phyloP scores from a whole-genome alignment of 768 basidiomycete genomes.

The Lactifluus rugatus region DNA sequence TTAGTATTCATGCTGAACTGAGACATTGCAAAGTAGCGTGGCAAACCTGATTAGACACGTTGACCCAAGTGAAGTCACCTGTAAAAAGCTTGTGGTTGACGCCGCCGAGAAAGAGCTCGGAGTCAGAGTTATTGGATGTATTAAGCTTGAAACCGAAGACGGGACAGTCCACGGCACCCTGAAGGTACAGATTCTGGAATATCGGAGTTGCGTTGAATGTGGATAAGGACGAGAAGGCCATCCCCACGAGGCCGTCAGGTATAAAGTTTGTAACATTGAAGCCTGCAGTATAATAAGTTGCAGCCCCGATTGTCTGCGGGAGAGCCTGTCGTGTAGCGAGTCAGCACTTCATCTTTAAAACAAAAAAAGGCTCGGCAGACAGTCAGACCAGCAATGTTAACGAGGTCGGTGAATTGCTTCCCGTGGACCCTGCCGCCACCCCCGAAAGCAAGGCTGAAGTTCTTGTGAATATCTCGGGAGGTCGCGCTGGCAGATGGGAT shows the following conservation, averaged over 20 bases:
- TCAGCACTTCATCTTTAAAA: background rate
- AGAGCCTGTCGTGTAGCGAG: constrained; percentile 21
- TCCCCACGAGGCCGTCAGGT: constrained; percentile 36
- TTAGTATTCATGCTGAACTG: too few relatives aligned
- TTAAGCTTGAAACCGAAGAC: constrained; percentile 43
- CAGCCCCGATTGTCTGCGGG: constrained; percentile 32
- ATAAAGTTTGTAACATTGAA: constrained; percentile 24
- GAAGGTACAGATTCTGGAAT: constrained; percentile 35
- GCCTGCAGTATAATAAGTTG: constrained; percentile 30
- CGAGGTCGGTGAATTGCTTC: constrained; percentile 34
- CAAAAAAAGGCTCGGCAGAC: background rate
- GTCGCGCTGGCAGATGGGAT: background rate
- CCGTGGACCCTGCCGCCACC: constrained; percentile 31
- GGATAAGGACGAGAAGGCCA: constrained; percentile 27
- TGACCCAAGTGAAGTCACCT: constrained; percentile 8
- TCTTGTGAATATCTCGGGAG: constrained; percentile 22
- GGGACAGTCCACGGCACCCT: constrained; percentile 27
- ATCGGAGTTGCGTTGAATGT: constrained; percentile 20
- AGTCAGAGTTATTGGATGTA: constrained; percentile 22
- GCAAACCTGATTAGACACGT: background rate
- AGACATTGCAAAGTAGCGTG: too few relatives aligned
- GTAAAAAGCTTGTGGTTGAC: constrained; percentile 5
- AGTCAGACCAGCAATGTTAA: constrained; percentile 30
- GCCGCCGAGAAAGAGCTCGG: constrained; percentile 27
- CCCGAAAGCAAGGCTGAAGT: constrained; percentile 30